Evolutionary conservation across 2,329 filamentous ascomycete species (phyloP).

Genomic region (Paraphoma sp.): DNA sequence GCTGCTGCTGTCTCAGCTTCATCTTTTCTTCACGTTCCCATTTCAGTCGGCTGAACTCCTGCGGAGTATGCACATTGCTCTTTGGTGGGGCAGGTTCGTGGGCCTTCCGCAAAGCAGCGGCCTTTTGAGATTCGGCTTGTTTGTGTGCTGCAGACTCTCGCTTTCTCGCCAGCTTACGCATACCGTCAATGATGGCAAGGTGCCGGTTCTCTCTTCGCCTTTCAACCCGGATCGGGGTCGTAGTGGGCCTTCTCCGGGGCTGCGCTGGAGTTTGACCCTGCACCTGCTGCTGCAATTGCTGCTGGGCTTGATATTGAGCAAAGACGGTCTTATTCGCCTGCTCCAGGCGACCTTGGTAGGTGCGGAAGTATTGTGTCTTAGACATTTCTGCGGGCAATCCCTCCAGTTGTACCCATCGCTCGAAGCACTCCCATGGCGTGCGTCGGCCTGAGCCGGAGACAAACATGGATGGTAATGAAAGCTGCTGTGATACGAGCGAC

Average conservation of each 20-base stretch:
- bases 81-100: slow-evolving; percentile 71
- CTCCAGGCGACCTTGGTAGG: slow-evolving; percentile 69
- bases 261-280: slow-evolving; percentile 58
- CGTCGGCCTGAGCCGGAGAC: slow-evolving; percentile 86
- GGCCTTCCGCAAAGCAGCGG: slow-evolving; percentile 81
- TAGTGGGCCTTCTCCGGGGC: slow-evolving; percentile 70
- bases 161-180: slow-evolving; percentile 95
- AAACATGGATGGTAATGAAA: slow-evolving; percentile 76
- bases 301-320: slow-evolving; percentile 63
- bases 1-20: slow-evolving; percentile 62
- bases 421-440: slow-evolving; percentile 98
- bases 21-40: slow-evolving; percentile 81
- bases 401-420: slow-evolving; percentile 92
- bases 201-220: slow-evolving; percentile 85
- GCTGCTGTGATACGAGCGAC: slow-evolving; percentile 86
- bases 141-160: slow-evolving; percentile 85
- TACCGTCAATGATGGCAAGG: slow-evolving; percentile 87
- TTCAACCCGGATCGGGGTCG: slow-evolving; percentile 81
- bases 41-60: slow-evolving; percentile 89
- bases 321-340: slow-evolving; percentile 66
- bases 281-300: slow-evolving; percentile 62
- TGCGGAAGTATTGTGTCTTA: slow-evolving; percentile 93
- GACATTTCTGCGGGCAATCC: slow-evolving; percentile 91
- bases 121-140: slow-evolving; percentile 74
- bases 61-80: slow-evolving; percentile 73